Percentiles rank a stretch among this genome's conserved stretches.
Conservation (phyloP, 1,139 yeast genomes). For the Blastobotrys arbuscula region DNA sequence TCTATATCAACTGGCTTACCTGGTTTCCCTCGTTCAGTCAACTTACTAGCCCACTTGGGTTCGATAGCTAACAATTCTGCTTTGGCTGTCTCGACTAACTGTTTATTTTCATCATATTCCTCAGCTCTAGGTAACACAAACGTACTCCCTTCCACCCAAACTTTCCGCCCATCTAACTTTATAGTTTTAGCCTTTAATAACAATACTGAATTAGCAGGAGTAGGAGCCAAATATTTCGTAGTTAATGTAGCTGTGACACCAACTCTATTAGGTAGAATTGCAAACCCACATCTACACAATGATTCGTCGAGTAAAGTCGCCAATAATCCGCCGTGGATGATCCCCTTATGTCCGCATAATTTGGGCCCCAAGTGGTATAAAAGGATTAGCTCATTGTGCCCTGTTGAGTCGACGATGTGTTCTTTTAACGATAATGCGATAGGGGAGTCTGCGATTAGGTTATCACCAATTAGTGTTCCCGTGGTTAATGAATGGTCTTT, state of each 20-base stretch:
- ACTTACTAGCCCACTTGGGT: conserved; percentile 31
- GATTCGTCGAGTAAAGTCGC: conserved; percentile 85
- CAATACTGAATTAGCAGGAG: conserved; percentile 60
- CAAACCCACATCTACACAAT: conserved; percentile 81
- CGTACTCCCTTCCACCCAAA: conserved; percentile 55
- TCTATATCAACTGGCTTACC: conserved; percentile 9
- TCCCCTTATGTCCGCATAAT: conserved; percentile 63
- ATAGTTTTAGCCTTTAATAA: conserved; percentile 62
- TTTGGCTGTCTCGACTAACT: conserved; percentile 23
- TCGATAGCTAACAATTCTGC: conserved; percentile 33
- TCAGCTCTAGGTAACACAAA: conserved; percentile 16
- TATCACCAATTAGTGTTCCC: conserved; percentile 31
- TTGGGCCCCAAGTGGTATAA: conserved; percentile 68
- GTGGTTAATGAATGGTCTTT: conserved; percentile 29
- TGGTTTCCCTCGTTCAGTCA: conserved; percentile 13
- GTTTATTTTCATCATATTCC: conserved; percentile 16
- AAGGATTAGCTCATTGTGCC: conserved; percentile 23
- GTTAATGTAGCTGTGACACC: conserved; percentile 88
- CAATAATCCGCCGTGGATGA: conserved; percentile 81
- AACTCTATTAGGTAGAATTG: conserved; percentile 68
- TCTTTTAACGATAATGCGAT: conserved; percentile 26
- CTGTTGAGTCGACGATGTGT: conserved; percentile 18
- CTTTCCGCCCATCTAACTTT: conserved; percentile 73
- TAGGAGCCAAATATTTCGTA: conserved; percentile 60
- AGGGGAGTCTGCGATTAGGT: conserved; percentile 32